These are phyloP conservation scores for Cajanus cajan DNA, from an alignment of 306 rosid species.

Conservation along the genomic window DNA sequence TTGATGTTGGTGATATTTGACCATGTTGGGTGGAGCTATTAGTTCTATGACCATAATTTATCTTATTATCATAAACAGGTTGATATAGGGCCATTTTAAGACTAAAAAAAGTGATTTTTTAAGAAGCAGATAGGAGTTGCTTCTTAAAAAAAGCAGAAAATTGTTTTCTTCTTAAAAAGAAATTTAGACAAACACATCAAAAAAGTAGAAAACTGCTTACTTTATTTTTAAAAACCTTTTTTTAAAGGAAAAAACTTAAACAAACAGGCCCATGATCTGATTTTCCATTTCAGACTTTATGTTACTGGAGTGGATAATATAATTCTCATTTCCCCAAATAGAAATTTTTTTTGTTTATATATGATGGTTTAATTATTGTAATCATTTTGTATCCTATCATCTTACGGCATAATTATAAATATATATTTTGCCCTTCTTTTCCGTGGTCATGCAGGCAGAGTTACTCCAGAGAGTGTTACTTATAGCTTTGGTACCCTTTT, in stretches of 20 bases:
- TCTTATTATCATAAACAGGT: constrained; percentile 1
- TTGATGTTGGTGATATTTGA: background rate
- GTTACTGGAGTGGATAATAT: background rate
- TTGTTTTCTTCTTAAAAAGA: too few relatives aligned
- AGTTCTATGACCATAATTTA: background rate
- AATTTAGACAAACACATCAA: too few relatives aligned
- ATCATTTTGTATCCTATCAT: background rate
- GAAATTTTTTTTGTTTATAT: background rate
- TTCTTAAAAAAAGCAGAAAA: too few relatives aligned
- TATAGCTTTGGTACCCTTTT: constrained; percentile 95
- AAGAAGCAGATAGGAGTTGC: too few relatives aligned
- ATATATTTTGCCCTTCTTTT: constrained; percentile 10
- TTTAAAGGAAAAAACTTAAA: too few relatives aligned
- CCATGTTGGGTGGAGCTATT: background rate
- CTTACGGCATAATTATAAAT: constrained; percentile 7
- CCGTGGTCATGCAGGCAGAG: constrained; percentile 67
- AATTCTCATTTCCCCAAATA: background rate
- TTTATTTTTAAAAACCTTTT: too few relatives aligned
- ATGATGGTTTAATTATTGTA: background rate
- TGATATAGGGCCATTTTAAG: background rate
- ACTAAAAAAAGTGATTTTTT: too few relatives aligned
- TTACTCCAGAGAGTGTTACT: constrained; percentile 86
- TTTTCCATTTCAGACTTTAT: background rate
- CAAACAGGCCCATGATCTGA: background rate
- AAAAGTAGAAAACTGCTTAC: too few relatives aligned